Percentiles rank a stretch among this genome's conserved stretches.
These are phyloP conservation scores for Epichloe uncinata DNA, from an alignment of 2,329 filamentous ascomycete species.

Conservation along the genomic window DNA sequence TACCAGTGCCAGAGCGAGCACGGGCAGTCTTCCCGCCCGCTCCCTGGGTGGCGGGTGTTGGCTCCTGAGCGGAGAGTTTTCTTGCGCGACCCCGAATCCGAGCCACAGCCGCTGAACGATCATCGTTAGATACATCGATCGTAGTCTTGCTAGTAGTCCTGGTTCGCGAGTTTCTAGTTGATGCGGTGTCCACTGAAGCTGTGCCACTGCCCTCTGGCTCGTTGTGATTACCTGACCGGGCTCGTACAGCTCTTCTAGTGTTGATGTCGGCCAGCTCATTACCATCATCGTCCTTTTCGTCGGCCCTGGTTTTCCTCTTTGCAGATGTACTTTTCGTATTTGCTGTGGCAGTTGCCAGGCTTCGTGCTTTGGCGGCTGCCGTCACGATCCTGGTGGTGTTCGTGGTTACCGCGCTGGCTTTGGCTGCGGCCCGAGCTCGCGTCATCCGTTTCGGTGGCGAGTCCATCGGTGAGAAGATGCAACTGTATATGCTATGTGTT, in stretches of 20 bases:
- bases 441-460: slow-evolving; percentile 49
- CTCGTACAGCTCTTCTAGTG: slow-evolving; percentile 27
- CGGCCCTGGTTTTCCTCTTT: slow-evolving; percentile 38
- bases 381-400: slow-evolving; percentile 34
- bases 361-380: slow-evolving; percentile 34
- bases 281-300: slow-evolving; percentile 37
- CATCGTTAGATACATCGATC: slow-evolving; percentile 11
- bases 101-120: slow-evolving; percentile 9
- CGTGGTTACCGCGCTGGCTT: slow-evolving; percentile 22
- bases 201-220: slow-evolving; percentile 11
- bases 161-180: slow-evolving; percentile 9
- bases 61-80: slow-evolving; percentile 20
- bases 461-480: slow-evolving; percentile 25
- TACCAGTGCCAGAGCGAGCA: slow-evolving; percentile 10
- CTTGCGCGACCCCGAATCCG: slow-evolving; percentile 29
- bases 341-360: slow-evolving; percentile 18
- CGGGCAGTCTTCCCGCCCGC: slow-evolving; percentile 21
- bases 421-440: slow-evolving; percentile 33
- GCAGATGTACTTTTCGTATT: slow-evolving; percentile 22
- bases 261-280: slow-evolving; percentile 21
- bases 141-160: slow-evolving; percentile 16
- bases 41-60: slow-evolving; percentile 11
- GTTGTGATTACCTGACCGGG: slow-evolving; percentile 28
- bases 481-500: neutral
- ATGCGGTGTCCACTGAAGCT: neutral